phyloP scores from a whole-genome alignment of 768 basidiomycete species.

The Mycena latifolia region DNA sequence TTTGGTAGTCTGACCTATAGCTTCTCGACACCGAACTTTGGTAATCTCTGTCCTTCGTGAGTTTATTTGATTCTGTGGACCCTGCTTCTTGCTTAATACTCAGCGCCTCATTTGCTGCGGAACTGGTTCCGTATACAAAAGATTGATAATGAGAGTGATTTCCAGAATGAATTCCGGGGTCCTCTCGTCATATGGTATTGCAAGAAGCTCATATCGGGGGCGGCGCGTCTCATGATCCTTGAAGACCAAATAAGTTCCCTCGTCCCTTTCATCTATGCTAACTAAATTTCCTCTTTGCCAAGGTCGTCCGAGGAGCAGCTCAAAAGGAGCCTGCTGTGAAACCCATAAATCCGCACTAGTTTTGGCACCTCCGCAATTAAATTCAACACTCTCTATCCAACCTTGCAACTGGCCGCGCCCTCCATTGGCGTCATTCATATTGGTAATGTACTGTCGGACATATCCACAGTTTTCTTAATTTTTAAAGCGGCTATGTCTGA shows the following conservation, averaged over 20 bases:
- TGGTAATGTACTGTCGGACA: not conserved
- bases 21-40: too few relatives aligned
- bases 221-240: constrained; percentile 25
- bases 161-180: too few relatives aligned
- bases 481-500: constrained; percentile 18
- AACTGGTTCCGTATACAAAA: not conserved
- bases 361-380: constrained; percentile 37
- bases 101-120: too few relatives aligned
- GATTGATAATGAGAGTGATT: not conserved
- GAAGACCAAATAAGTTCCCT: constrained; percentile 43
- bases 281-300: constrained; percentile 43
- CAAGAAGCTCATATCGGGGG: constrained; percentile 33
- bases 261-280: constrained; percentile 40
- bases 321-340: constrained; percentile 27
- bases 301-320: constrained; percentile 38
- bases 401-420: constrained; percentile 38
- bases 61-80: too few relatives aligned
- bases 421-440: constrained; percentile 46
- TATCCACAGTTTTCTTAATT: constrained; percentile 31
- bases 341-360: constrained; percentile 42
- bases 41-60: too few relatives aligned
- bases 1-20: too few relatives aligned
- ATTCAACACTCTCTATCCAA: constrained; percentile 33
- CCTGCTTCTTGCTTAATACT: too few relatives aligned
- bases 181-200: constrained; percentile 3